Evolutionary conservation across 768 basidiomycete species (phyloP).

Genomic region (Pholiota conissans): DNA sequence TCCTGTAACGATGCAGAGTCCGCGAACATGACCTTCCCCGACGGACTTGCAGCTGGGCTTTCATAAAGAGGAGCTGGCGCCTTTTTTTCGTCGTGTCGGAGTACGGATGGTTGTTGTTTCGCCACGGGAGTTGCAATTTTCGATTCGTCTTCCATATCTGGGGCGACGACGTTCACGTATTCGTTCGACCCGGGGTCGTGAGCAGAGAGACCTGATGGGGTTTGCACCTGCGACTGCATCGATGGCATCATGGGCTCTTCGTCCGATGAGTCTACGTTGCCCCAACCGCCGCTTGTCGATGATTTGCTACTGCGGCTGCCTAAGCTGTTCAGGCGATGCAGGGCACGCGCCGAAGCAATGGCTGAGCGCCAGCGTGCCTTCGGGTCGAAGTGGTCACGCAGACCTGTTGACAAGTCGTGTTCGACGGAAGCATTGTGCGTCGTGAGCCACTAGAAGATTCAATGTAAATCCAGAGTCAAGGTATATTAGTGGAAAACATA

Average conservation of each 20-base stretch:
- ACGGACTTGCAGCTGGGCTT: background rate
- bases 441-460: constrained; percentile 68
- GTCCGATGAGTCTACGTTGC: constrained; percentile 12
- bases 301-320: constrained; percentile 18
- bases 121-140: too few species aligned
- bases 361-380: constrained; percentile 72
- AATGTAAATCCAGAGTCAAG: background rate
- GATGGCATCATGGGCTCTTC: background rate
- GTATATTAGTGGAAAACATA: constrained; percentile 31
- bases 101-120: too few species aligned
- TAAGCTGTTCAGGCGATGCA: constrained; percentile 38
- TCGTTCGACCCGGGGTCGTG: constrained; percentile 36
- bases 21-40: constrained; percentile 7
- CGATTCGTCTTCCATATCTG: constrained; percentile 16
- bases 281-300: constrained; percentile 24
- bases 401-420: constrained; percentile 68
- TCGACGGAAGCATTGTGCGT: constrained; percentile 63
- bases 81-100: too few species aligned
- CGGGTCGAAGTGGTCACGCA: constrained; percentile 84
- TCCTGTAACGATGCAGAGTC: constrained; percentile 12
- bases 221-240: background rate
- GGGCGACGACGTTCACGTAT: constrained; percentile 39
- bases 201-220: background rate
- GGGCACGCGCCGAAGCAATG: constrained; percentile 51
- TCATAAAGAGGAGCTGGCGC: background rate